Percentiles rank a stretch among this genome's conserved stretches.
Conservation (phyloP, 768 basidiomycete genomes). For the Kondoa subrosea region DNA sequence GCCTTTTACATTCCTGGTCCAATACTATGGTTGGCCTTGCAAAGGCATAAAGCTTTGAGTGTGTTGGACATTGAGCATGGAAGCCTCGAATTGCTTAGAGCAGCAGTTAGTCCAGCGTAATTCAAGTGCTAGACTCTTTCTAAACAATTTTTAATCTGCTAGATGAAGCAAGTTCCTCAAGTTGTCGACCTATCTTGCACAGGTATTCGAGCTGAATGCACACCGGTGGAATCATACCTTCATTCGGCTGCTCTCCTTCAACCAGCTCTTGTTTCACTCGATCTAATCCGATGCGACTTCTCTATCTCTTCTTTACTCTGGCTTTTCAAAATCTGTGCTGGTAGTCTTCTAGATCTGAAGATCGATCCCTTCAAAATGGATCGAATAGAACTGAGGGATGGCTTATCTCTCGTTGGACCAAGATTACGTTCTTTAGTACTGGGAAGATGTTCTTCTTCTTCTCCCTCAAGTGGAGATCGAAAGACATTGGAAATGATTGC, state of each 20-base stretch:
- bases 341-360: background rate
- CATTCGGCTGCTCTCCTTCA: background rate
- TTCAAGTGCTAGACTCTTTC: background rate
- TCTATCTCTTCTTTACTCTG: background rate
- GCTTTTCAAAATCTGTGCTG: background rate
- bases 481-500: background rate
- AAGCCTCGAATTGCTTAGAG: background rate
- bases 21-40: background rate
- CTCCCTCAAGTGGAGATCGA: background rate
- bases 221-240: background rate
- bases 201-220: background rate
- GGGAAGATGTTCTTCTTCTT: background rate
- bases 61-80: background rate
- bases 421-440: background rate
- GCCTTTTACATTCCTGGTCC: background rate
- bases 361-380: background rate
- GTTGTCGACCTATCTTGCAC: background rate
- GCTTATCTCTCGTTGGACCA: background rate
- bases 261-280: background rate
- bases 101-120: background rate
- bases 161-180: background rate
- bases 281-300: background rate
- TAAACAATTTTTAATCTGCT: background rate
- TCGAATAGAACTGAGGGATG: background rate
- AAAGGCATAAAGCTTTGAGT: background rate